Conservation (phyloP, 106 monocot species). For the Posidonia australis region DNA sequence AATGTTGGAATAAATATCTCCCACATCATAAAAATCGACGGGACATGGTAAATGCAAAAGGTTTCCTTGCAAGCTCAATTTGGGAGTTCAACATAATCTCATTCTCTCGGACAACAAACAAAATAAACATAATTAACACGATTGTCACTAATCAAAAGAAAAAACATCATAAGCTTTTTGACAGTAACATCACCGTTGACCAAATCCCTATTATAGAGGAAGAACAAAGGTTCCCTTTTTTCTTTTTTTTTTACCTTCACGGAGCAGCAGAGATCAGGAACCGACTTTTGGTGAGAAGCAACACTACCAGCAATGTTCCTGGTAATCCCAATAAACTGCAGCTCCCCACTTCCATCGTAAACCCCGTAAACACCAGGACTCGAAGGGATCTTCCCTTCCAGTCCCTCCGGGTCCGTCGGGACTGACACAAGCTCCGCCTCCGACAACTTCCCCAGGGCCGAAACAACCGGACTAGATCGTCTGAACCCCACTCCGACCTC, state of each 20-base stretch:
- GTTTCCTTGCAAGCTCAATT: background rate
- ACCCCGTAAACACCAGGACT: constrained; percentile 77
- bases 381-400: constrained; percentile 34
- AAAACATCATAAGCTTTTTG: too few relatives aligned
- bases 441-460: constrained; percentile 42
- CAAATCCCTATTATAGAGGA: too few relatives aligned
- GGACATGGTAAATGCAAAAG: too few relatives aligned
- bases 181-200: too few relatives aligned
- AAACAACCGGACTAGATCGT: background rate
- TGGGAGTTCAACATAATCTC: background rate
- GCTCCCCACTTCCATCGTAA: constrained; percentile 53
- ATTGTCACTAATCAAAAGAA: too few relatives aligned
- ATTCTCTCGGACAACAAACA: background rate
- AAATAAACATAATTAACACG: too few relatives aligned
- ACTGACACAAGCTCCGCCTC: constrained; percentile 52
- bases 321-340: constrained; percentile 91
- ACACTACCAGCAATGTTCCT: constrained; percentile 65
- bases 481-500: too few relatives aligned
- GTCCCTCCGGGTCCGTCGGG: constrained; percentile 20
- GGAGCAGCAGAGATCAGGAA: constrained; percentile 64
- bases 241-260: too few relatives aligned
- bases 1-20: too few relatives aligned
- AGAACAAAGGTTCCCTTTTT: too few relatives aligned
- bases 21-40: too few relatives aligned
- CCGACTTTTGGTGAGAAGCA: constrained; percentile 33